Percentiles rank a stretch among this genome's conserved stretches.
Evolutionary conservation across 129 eudicot genomes (phyloP).

Genomic region (Tagetes patula): DNA sequence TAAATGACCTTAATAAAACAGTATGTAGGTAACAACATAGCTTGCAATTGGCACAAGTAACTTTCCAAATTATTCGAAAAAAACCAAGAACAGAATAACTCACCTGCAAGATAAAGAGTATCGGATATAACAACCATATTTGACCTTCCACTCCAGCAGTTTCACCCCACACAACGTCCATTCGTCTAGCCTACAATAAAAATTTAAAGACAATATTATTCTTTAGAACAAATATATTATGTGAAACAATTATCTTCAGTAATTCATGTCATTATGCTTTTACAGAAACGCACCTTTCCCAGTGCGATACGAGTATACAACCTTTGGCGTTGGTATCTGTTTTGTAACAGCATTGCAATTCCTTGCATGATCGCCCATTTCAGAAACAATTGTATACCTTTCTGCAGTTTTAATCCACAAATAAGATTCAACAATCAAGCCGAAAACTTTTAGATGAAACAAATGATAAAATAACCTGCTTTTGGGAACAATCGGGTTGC

Average conservation of each 20-base stretch:
- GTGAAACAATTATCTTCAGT: too few species aligned
- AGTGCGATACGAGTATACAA: conserved; percentile 91
- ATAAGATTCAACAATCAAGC: neutral
- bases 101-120: conserved; percentile 86
- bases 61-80: neutral
- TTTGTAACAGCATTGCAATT: conserved; percentile 90
- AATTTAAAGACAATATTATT: neutral
- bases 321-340: conserved; percentile 89
- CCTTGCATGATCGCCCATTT: conserved; percentile 99
- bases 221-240: neutral
- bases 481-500: conserved; percentile 78
- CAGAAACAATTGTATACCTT: conserved; percentile 72
- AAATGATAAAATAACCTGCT: conserved; percentile 49
- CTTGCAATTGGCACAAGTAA: neutral
- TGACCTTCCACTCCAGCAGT: conserved; percentile 96
- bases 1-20: neutral
- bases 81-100: neutral
- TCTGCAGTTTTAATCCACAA: conserved; percentile 46
- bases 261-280: neutral
- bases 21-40: neutral
- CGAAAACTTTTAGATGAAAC: neutral
- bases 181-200: conserved; percentile 79
- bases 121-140: conserved; percentile 67
- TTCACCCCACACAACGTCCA: conserved; percentile 99
- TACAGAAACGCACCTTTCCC: conserved; percentile 54